Conservation (phyloP, 2,329 filamentous ascomycete genomes). For the Trichoderma semiorbis region DNA sequence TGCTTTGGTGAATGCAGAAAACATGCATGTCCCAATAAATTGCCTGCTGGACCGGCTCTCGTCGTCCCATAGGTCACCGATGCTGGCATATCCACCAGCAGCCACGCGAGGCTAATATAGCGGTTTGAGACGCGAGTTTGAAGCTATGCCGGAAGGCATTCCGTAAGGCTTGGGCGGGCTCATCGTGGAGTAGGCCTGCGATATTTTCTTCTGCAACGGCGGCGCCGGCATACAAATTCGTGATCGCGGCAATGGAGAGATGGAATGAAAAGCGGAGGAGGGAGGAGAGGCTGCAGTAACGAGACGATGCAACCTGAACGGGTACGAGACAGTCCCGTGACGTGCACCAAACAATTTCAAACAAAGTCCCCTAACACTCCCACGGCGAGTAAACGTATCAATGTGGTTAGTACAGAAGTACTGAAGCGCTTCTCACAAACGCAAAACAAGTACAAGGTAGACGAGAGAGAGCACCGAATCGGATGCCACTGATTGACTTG, state of each 20-base stretch:
- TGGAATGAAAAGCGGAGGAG: background rate
- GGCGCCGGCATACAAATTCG: background rate
- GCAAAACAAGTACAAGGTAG: background rate
- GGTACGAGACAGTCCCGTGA: background rate
- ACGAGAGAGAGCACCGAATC: background rate
- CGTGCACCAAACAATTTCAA: background rate
- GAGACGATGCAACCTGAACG: background rate
- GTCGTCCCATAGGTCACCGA: background rate
- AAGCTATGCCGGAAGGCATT: conserved; percentile 14
- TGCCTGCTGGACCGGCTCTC: background rate
- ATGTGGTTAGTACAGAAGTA: background rate
- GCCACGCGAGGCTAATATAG: conserved; percentile 7
- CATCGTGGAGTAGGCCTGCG: background rate
- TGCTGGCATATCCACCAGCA: background rate
- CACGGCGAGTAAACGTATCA: background rate
- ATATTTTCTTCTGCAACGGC: conserved; percentile 2
- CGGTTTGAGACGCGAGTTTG: conserved; percentile 13
- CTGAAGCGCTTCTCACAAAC: background rate
- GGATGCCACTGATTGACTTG: background rate
- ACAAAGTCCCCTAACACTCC: background rate
- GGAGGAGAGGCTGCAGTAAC: background rate
- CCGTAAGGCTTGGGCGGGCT: conserved; percentile 7
- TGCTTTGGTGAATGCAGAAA: background rate
- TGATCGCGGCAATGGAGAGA: background rate
- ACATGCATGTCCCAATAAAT: background rate